Base-by-base conservation (phyloP, 176 grass and related monocot genomes). In the Aegilops speltoides region DNA sequence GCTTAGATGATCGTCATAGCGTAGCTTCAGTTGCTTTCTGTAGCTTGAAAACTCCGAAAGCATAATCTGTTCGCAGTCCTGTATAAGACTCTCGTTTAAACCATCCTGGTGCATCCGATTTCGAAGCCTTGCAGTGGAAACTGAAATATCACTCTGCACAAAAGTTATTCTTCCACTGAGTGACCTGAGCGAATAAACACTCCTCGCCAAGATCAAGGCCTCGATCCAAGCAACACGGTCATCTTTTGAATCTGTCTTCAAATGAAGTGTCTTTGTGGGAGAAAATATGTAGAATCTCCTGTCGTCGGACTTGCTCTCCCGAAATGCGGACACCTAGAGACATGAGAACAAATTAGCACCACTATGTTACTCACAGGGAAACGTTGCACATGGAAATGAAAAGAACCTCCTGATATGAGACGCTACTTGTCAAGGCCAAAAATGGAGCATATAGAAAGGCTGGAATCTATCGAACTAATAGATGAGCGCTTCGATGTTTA, bases 271-370 rank as follows among this genome's bases (percentile, higher is more conserved):
- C 79, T 95, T 92, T 68, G 86, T 96, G 37, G 89, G 87, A 74
- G 94, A 94, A 87, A 97, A 97, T 87, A 97, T 90, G 86, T 97
- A 97, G 79, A 97, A 94, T 64, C 92, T 90, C 82, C 86, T 91
- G 74, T 94, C 87, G 46, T 97, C 92, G 1, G 87, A 97, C 70
- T 94, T 94, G 16, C 94, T 97, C 73, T 90, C 93, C 68, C 89
- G 86, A 90, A 97, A 92, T 84, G 88, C 90, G 63, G 89, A 91
- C 64, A 97, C 90, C 94, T 97, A 88, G 11, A 74, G 76, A 85
- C 38, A 82, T 78, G 72, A 17, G 31, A 56, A 76, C 23, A 29
- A 13, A 72, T 91, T 87, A 82, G 73, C 52, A 68, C 52, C 60
- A 64, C 71, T 32, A 68, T 63, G 43, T 29, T 37, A 82, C 56